Percentiles rank a stretch among this genome's conserved stretches.
Conservation (phyloP, 2,329 filamentous ascomycete genomes). For the Sarocladiaceae sp. region DNA sequence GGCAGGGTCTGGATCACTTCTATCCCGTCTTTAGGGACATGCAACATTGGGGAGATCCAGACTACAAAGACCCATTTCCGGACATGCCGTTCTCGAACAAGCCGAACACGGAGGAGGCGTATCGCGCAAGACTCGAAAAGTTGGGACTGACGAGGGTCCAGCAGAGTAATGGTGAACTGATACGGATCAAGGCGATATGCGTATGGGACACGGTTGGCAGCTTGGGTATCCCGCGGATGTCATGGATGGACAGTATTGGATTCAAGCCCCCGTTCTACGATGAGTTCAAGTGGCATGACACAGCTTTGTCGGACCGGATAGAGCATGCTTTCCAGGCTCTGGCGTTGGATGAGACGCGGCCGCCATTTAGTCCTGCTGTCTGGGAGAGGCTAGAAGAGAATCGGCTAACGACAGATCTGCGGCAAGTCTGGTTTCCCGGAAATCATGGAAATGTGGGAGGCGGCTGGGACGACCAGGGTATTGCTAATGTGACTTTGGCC, state of each 20-base stretch:
- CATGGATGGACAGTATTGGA: constrained; percentile 42
- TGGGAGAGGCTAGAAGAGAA: constrained; percentile 43
- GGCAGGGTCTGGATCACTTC: constrained; percentile 50
- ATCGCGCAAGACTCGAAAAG: constrained; percentile 40
- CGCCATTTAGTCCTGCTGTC: constrained; percentile 50
- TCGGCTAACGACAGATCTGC: constrained; percentile 35
- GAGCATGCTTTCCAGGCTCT: constrained; percentile 57
- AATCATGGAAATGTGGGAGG: constrained; percentile 51
- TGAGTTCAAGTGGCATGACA: constrained; percentile 51
- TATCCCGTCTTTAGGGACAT: constrained; percentile 54
- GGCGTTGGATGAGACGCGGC: constrained; percentile 52
- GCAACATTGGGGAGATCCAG: constrained; percentile 44
- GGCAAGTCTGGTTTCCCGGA: constrained; percentile 52
- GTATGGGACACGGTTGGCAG: constrained; percentile 45
- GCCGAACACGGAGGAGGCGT: constrained; percentile 41
- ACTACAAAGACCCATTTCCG: constrained; percentile 44
- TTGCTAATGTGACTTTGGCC: constrained; percentile 33
- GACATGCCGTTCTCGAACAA: constrained; percentile 43
- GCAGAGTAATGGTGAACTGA: constrained; percentile 35
- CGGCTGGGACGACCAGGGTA: constrained; percentile 49
- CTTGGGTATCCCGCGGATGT: constrained; percentile 40
- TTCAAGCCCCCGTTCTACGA: constrained; percentile 30
- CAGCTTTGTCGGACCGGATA: constrained; percentile 45
- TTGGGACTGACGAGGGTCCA: constrained; percentile 38
- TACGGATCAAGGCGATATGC: constrained; percentile 40